Evolutionary conservation across 306 rosid genomes (phyloP), one percentile per base, ranked within the genome.

Genomic region (Vigna trinervia): DNA sequence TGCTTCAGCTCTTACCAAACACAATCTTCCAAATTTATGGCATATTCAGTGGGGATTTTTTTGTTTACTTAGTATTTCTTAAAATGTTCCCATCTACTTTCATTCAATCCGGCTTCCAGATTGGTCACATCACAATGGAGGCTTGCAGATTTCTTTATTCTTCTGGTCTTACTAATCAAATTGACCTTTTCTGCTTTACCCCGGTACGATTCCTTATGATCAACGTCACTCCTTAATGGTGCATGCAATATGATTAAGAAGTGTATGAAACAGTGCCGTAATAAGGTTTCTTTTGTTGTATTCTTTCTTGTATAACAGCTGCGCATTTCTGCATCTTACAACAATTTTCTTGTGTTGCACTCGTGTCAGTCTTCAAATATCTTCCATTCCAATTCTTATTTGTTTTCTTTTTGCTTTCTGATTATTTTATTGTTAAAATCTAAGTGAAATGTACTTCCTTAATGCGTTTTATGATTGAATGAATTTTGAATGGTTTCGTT

Each of bases 111-210:
- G 4, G 50, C 51, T 64, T 62, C 68, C 32, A 60, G 39, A 60
- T 60, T 63, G 47, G 70, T 39, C 11, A 64, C 28, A 39, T 64
- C 28, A 64, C 51, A 38, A 32, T 20, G 46, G 22, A 38, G 12
- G 6, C 11, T 72, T 12, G 67, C 54, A 63, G 47, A 38, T 70
- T 59, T 71, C 54, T 51, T 79, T 60, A 62, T 62, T 73, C 60
- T 62, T 79, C 51, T n/a, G 54, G 13, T 58, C 69, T 54, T 53
- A 28, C 43, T 28, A 53, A 19, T 45, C 54, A 48, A 58, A 52
- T 60, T 69, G 80, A 58, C 68, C 84, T 68, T 41, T 70, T 58
- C 5, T 75, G 68, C 11, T 20, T 54, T 51, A 23, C 66, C 71
- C 65, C 5, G 43, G 67, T 41, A 61, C 41, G 41, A 19, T 65